Conservation (phyloP, 352 stramenopile genomes). For the Pythium monospermum region DNA sequence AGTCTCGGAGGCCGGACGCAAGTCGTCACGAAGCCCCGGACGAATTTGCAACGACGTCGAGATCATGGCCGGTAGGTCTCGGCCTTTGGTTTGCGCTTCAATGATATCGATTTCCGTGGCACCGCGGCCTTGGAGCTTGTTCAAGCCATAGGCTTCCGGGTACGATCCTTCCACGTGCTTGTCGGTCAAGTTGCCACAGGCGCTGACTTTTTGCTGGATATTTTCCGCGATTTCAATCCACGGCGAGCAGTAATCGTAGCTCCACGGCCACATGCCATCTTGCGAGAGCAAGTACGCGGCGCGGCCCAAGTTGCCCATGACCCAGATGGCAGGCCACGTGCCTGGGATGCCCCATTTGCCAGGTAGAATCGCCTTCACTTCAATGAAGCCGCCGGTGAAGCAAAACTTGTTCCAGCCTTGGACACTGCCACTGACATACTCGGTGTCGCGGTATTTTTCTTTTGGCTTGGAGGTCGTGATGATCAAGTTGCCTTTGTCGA, state of each 20-base stretch:
- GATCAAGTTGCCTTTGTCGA: conserved; percentile 91
- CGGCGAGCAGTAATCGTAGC: conserved; percentile 89
- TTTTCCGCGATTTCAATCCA: conserved; percentile 87
- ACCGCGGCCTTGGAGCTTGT: conserved; percentile 89
- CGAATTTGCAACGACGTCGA: conserved; percentile 93
- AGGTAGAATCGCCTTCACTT: conserved; percentile 92
- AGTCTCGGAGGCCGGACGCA: conserved; percentile 53
- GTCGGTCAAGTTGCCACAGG: conserved; percentile 92
- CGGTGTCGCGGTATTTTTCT: conserved; percentile 63
- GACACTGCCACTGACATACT: conserved; percentile 92
- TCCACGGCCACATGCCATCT: conserved; percentile 96
- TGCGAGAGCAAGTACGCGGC: conserved; percentile 92
- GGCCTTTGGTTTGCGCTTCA: conserved; percentile 76
- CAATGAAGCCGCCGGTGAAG: conserved; percentile 96
- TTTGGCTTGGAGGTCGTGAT: conserved; percentile 88
- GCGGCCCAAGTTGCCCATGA: conserved; percentile 96
- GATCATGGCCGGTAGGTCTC: conserved; percentile 87
- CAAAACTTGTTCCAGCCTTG: conserved; percentile 99
- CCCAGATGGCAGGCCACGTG: conserved; percentile 97
- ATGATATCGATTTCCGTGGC: conserved; percentile 98
- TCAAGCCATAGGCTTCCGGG: conserved; percentile 88
- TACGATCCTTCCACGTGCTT: conserved; percentile 85
- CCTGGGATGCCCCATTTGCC: conserved; percentile 93
- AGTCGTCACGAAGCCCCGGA: conserved; percentile 59
- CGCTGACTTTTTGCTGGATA: conserved; percentile 91